A percentile compares a stretch with the other conserved stretches of the same genome.
Conservation (phyloP, 371 early-diverging fungal genomes). For the Polyrhizophydium stewartii region DNA sequence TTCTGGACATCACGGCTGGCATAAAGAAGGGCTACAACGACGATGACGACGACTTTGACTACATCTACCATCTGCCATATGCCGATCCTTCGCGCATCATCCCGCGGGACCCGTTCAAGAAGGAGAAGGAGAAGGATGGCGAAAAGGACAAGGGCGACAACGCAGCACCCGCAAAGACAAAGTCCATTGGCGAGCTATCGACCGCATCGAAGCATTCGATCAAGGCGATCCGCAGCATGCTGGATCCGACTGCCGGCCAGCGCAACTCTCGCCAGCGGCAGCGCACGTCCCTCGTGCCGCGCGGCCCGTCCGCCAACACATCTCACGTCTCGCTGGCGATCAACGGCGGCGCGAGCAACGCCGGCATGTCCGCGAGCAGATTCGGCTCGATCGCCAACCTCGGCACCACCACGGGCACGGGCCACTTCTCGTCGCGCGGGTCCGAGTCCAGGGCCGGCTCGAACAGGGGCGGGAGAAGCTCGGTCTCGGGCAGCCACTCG, state of each 20-base stretch:
- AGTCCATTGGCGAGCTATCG: conserved; percentile 5
- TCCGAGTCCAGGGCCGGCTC: background rate
- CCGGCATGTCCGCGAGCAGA: background rate
- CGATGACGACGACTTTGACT: conserved; percentile 47
- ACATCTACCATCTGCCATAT: conserved; percentile 46
- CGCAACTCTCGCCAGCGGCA: background rate
- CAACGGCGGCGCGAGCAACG: background rate
- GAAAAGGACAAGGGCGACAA: background rate
- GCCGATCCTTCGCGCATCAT: conserved; percentile 33
- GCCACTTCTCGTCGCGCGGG: background rate
- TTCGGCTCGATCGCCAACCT: background rate
- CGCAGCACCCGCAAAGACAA: conserved; percentile 2
- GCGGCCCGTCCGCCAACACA: background rate
- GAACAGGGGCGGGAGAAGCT: no score
- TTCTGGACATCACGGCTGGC: conserved; percentile 34
- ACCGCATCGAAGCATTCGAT: conserved; percentile 5
- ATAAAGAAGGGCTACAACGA: conserved; percentile 25
- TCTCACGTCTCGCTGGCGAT: background rate
- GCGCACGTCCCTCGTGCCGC: background rate
- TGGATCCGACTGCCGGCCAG: conserved; percentile 5
- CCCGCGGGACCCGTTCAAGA: conserved; percentile 31
- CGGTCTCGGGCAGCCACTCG: background rate
- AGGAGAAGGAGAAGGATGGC: background rate
- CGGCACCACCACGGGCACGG: background rate
- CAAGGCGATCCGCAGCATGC: conserved; percentile 12